Base-by-base conservation (phyloP, 2,329 filamentous ascomycete genomes). In the Escovopsis weberi region DNA sequence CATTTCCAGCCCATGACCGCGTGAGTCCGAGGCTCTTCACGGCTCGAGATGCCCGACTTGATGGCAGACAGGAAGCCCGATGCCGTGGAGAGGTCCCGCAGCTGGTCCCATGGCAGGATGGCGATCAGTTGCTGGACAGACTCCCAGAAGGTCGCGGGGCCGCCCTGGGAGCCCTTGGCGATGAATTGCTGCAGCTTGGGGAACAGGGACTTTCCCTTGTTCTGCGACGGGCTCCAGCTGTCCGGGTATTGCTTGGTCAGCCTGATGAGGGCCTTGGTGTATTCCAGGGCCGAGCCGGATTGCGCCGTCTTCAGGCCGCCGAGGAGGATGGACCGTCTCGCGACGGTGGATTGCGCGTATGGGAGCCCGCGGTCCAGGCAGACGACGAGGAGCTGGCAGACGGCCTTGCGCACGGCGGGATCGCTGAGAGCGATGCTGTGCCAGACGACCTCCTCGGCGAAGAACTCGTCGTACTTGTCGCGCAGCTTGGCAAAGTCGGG, bases 111-210 rank as follows among this genome's bases (percentile, higher is more conserved):
- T 39, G 81, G 67, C 2, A 89, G 56, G 1, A 78, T 58, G 19
- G 72, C 65, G 6, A 94, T 56, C 0, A 96, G 61, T 28, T 68
- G 65, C 34, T 72, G 67, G 30, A 94, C 58, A 12, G 73, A 74
- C 26, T 69, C 61, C 91, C 91, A 98, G 55, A 80, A 94, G 9
- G 70, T 72, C 4, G 70, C 63, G 0, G 76, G 67, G 3, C 82
- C 82, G n/a, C 78, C 75, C 54, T 95, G 85, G 0, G 89, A 94
- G 3, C 91, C 89, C 52, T 80, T 84, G 47, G 83, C 79, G 6
- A 96, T 66, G 51, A 93, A 91, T 8, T 77, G 67, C 40, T 75
- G 72, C 4, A 98, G 60, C 19, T 80, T 64, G 4, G 65, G 64
- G 2, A 74, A 50, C 0, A 74, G 67, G 1, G 72, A 62, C 44